Percentiles rank a stretch among this genome's conserved stretches.
Conservation (phyloP, 768 basidiomycete species). For the Coprinopsis sp. region DNA sequence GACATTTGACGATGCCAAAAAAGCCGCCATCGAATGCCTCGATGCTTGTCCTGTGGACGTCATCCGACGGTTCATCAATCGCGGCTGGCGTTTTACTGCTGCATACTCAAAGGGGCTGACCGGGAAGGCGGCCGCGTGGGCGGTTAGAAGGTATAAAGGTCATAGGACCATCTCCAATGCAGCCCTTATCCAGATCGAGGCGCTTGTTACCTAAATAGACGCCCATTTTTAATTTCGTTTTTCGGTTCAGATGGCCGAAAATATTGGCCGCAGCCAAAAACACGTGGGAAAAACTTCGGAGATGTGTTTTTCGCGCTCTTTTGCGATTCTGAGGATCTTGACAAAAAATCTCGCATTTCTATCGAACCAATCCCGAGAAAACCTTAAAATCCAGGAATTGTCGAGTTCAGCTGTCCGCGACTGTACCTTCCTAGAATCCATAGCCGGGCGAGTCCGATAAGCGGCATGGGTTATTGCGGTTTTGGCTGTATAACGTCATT, state of each 20-base stretch:
- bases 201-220: slow-evolving; percentile 4
- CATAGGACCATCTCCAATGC: slow-evolving; percentile 21
- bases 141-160: slow-evolving; percentile 28
- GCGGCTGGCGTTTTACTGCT: slow-evolving; percentile 29
- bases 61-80: slow-evolving; percentile 31
- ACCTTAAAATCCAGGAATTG: not conserved
- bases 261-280: not conserved
- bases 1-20: slow-evolving; percentile 27
- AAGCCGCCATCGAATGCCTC: slow-evolving; percentile 17
- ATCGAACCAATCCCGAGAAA: not conserved
- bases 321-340: not conserved
- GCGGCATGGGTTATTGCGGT: no score
- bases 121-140: slow-evolving; percentile 35
- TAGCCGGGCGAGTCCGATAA: no score
- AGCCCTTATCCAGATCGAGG: slow-evolving; percentile 3
- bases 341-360: not conserved
- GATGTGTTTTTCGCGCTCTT: not conserved
- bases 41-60: slow-evolving; percentile 32
- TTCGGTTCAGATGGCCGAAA: slow-evolving; percentile 1
- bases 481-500: no score
- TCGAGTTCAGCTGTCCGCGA: not conserved
- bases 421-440: no score
- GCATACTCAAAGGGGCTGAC: slow-evolving; percentile 30
- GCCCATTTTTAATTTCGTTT: not conserved
- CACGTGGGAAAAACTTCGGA: slow-evolving; percentile 1